A percentile compares a stretch with the other conserved stretches of the same genome.
Evolutionary conservation across 2,329 filamentous ascomycete species (phyloP).

Genomic region (Neopestalotiopsis clavispora): DNA sequence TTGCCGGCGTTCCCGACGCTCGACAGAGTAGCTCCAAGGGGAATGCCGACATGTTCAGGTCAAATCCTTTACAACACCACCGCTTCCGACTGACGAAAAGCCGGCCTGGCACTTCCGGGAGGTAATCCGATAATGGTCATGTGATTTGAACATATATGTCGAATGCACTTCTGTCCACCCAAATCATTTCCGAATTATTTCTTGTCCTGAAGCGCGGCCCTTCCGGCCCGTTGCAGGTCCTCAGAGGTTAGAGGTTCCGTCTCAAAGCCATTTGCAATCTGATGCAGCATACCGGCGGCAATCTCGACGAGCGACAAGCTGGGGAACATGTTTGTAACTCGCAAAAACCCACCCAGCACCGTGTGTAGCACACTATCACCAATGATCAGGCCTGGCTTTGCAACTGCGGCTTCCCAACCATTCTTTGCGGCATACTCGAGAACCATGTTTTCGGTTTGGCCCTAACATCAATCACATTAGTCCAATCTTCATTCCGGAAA

Average conservation of each 20-base stretch:
- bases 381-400: slow-evolving; percentile 14
- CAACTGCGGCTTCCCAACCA: slow-evolving; percentile 9
- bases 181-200: neutral
- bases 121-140: neutral
- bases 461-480: neutral
- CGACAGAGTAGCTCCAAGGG: neutral
- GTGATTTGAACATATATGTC: neutral
- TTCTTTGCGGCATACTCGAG: slow-evolving; percentile 7
- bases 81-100: neutral
- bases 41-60: neutral
- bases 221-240: slow-evolving; percentile 12
- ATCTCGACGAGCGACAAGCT: slow-evolving; percentile 4
- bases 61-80: neutral
- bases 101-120: neutral
- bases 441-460: slow-evolving; percentile 10
- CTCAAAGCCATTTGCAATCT: slow-evolving; percentile 13
- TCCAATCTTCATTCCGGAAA: neutral
- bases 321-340: neutral
- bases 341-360: neutral
- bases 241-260: slow-evolving; percentile 9
- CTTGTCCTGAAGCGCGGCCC: neutral
- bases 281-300: slow-evolving; percentile 11
- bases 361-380: neutral
- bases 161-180: neutral
- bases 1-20: neutral